Percentiles rank a stretch among this genome's conserved stretches.
phyloP scores from a whole-genome alignment of 163 green algal genomes.

The Scenedesmus sp. region DNA sequence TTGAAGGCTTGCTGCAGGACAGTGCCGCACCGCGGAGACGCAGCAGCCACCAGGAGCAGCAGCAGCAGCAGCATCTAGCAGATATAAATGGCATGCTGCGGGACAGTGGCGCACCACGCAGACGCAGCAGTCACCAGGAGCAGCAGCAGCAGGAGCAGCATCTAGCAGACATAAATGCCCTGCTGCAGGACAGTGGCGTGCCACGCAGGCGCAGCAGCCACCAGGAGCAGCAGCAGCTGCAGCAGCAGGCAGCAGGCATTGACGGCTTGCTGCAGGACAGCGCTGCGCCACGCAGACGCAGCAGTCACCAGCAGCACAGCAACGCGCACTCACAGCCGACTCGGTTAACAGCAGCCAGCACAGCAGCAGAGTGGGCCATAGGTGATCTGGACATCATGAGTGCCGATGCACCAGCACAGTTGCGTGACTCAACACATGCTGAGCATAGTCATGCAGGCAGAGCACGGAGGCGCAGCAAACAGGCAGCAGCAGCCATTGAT shows the following conservation, averaged over 20 bases:
- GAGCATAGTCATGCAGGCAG: not conserved
- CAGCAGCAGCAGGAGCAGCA: not conserved
- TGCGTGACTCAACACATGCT: not conserved
- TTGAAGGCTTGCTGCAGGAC: not conserved
- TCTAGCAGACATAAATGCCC: no score
- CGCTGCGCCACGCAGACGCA: not conserved
- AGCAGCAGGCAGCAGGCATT: no score
- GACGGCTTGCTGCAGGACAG: no score
- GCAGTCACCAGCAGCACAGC: not conserved
- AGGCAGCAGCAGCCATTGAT: not conserved
- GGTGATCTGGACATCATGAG: not conserved
- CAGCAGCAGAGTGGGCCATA: conserved; percentile 13
- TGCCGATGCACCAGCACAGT: not conserved
- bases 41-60: not conserved
- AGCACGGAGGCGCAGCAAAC: not conserved
- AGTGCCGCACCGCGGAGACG: not conserved
- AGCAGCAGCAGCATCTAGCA: no score
- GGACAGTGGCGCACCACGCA: not conserved
- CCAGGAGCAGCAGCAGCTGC: not conserved
- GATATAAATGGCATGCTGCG: no score
- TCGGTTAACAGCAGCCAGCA: not conserved
- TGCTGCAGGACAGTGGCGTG: no score
- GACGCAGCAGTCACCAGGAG: not conserved
- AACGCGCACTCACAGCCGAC: no score
- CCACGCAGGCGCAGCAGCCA: not conserved